Conservation (phyloP, 2,329 filamentous ascomycete genomes). For the Colletotrichum lupini region DNA sequence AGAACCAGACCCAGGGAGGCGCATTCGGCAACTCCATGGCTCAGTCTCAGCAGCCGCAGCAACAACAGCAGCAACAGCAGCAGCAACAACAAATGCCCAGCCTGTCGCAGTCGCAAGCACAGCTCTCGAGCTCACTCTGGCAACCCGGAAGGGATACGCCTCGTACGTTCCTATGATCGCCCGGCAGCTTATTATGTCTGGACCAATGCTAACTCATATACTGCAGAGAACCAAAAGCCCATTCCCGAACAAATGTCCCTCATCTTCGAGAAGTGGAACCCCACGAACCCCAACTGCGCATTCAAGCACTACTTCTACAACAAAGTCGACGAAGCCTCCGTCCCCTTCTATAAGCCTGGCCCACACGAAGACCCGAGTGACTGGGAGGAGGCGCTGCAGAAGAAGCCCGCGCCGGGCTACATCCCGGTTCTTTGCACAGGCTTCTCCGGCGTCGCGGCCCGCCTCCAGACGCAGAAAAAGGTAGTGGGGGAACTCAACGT, state of each 20-base stretch:
- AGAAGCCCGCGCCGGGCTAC: slow-evolving; percentile 80
- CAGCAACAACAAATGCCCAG: slow-evolving; percentile 55
- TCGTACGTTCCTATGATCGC: slow-evolving; percentile 49
- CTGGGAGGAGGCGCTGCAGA: slow-evolving; percentile 86
- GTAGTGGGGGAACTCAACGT: slow-evolving; percentile 77
- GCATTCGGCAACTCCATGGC: slow-evolving; percentile 48
- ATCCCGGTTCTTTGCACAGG: slow-evolving; percentile 82
- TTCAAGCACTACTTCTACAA: slow-evolving; percentile 93
- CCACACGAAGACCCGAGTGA: slow-evolving; percentile 78
- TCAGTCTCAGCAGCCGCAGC: slow-evolving; percentile 46
- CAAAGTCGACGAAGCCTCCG: slow-evolving; percentile 77
- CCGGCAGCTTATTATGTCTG: background rate
- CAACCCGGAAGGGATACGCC: slow-evolving; percentile 62
- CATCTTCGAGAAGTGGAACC: slow-evolving; percentile 80
- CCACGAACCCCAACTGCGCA: slow-evolving; percentile 72
- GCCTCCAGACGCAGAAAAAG: slow-evolving; percentile 77
- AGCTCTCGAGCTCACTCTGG: slow-evolving; percentile 63
- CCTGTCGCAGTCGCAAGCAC: slow-evolving; percentile 57
- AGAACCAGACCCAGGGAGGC: slow-evolving; percentile 43
- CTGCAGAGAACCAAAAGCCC: slow-evolving; percentile 72
- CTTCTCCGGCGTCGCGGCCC: slow-evolving; percentile 77
- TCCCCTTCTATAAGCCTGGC: slow-evolving; percentile 80
- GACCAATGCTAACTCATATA: slow-evolving; percentile 22
- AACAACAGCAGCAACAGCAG: slow-evolving; percentile 53
- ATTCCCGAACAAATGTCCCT: slow-evolving; percentile 79